Evolutionary conservation across 1,139 yeast genomes (phyloP).

Genomic region (Pneumocystis jirovecii): DNA sequence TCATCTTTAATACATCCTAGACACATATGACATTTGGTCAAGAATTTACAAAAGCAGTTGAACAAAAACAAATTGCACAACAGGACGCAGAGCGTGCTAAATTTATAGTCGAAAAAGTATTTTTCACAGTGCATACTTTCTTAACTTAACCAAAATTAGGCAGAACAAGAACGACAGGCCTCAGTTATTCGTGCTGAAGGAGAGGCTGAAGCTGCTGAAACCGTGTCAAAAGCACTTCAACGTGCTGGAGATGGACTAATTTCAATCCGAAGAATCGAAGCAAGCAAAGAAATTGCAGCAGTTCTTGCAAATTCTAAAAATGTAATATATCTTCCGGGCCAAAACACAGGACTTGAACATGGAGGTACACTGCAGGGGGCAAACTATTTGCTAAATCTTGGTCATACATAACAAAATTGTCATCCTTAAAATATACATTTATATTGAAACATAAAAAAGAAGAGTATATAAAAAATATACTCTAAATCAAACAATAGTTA

Average conservation of each 20-base stretch:
- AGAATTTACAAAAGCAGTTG: conserved; percentile 97
- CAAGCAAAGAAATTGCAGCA: conserved; percentile 85
- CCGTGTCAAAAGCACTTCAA: conserved; percentile 79
- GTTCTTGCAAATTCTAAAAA: conserved; percentile 74
- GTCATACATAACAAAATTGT: neutral
- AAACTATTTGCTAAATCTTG: neutral
- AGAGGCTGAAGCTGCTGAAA: conserved; percentile 97
- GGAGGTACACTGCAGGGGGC: neutral
- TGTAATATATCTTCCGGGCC: conserved; percentile 71
- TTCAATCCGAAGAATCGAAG: conserved; percentile 89
- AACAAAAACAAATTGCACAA: conserved; percentile 97
- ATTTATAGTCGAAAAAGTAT: conserved; percentile 58
- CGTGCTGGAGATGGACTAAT: conserved; percentile 95
- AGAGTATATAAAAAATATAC: neutral
- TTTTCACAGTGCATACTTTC: neutral
- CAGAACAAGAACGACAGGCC: conserved; percentile 95
- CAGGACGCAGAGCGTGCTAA: conserved; percentile 98
- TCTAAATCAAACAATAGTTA: neutral
- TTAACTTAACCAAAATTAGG: conserved; percentile 27
- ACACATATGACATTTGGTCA: conserved; percentile 96
- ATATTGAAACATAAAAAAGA: neutral
- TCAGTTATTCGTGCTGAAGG: conserved; percentile 95
- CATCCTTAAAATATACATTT: neutral
- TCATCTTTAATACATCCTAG: neutral
- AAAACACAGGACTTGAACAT: neutral